Evolutionary conservation across 352 stramenopile species (phyloP).

Genomic region (Thalassiosira allenii): DNA sequence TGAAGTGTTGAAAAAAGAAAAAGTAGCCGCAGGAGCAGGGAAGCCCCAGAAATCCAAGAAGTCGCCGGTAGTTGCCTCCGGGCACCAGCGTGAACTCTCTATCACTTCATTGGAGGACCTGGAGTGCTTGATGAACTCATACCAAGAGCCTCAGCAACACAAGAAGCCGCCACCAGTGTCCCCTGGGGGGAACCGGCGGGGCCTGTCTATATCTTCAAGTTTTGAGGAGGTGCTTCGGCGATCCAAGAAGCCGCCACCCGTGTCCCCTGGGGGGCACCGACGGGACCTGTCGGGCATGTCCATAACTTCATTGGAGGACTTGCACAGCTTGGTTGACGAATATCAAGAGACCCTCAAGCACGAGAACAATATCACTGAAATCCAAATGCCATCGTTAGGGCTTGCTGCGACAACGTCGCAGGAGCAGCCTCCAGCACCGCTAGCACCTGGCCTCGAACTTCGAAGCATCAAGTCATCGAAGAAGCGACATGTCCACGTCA

Average conservation of each 20-base stretch:
- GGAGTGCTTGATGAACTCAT: not conserved
- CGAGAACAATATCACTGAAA: not conserved
- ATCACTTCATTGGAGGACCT: too few relatives aligned
- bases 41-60: not conserved
- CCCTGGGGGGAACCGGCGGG: not conserved
- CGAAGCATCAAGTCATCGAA: constrained; percentile 32
- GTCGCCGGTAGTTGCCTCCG: not conserved
- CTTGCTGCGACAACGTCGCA: not conserved
- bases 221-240: too few relatives aligned
- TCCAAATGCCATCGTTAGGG: too few relatives aligned
- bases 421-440: not conserved
- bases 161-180: not conserved
- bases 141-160: not conserved
- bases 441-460: not conserved
- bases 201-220: too few relatives aligned
- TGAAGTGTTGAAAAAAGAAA: constrained; percentile 6
- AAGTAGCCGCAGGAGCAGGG: not conserved
- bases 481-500: constrained; percentile 8
- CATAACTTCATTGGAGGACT: constrained; percentile 22
- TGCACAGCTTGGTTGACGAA: constrained; percentile 35
- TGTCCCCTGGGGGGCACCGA: too few relatives aligned
- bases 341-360: constrained; percentile 25
- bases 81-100: too few relatives aligned
- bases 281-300: not conserved
- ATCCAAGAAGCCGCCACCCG: too few relatives aligned